Percentiles rank a stretch among this genome's conserved stretches.
phyloP scores from a whole-genome alignment of 139 green algal genomes.

The Pleodorina starrii region DNA sequence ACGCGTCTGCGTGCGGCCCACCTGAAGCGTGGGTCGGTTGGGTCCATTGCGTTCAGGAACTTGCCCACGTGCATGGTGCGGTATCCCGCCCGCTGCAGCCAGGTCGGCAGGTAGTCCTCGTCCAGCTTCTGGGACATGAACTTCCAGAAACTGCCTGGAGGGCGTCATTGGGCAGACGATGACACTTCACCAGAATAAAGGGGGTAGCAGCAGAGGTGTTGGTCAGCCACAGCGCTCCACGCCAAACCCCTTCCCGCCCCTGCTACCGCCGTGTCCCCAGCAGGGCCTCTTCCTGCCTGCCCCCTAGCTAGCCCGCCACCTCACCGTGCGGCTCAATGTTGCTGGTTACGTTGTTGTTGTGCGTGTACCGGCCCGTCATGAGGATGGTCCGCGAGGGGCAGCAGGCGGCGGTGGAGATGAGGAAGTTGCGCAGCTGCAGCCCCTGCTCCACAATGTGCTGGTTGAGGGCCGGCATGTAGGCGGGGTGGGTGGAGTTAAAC shows the following conservation, averaged over 20 bases:
- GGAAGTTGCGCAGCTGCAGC: slow-evolving; percentile 37
- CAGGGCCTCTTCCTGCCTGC: no score
- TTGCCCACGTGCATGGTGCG: slow-evolving; percentile 34
- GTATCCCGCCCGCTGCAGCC: slow-evolving; percentile 36
- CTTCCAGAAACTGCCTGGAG: slow-evolving; percentile 27
- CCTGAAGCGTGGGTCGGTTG: slow-evolving; percentile 2
- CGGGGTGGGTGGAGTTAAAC: slow-evolving; percentile 23
- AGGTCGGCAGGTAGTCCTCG: slow-evolving; percentile 1
- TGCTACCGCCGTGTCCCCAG: neutral
- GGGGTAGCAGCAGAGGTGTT: no score
- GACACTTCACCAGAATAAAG: no score
- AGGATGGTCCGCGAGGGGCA: slow-evolving; percentile 23
- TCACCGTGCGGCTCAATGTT: slow-evolving; percentile 30
- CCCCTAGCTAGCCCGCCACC: neutral
- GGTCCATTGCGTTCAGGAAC: slow-evolving; percentile 42
- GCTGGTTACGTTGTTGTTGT: slow-evolving; percentile 45
- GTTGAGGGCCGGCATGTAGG: slow-evolving; percentile 13
- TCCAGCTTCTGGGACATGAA: slow-evolving; percentile 1
- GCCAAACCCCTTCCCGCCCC: neutral
- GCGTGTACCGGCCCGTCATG: slow-evolving; percentile 24
- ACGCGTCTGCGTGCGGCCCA: neutral
- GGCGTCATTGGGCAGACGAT: neutral
- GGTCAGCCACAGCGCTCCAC: no score
- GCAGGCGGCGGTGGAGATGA: slow-evolving; percentile 26
- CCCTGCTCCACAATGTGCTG: neutral